Evolutionary conservation across 2,329 filamentous ascomycete genomes (phyloP), one percentile per base, ranked within the genome.

Genomic region (Rhexocercosporidium sp.): DNA sequence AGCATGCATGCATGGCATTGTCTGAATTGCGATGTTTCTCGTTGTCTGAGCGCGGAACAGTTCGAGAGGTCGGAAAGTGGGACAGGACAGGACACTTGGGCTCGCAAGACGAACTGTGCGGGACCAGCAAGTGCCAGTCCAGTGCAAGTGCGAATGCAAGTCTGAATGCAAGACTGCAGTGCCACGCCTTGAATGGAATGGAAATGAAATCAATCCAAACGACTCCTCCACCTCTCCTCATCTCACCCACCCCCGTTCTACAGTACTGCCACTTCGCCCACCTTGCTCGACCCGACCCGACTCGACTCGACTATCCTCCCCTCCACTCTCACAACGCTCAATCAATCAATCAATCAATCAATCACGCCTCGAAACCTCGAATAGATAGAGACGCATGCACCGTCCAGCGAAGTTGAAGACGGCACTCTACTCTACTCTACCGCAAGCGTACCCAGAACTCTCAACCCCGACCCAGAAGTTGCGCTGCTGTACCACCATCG

Each of bases 401-500:
- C 29, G 3, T 16, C 53, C 31, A 57, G 20, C 53, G 34, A 41
- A 11, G 11, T 18, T 34, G n/a, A 37, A 22, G 8, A 20, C 29
- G 3, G 20, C 11, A 39, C 34, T 11, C n/a, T 9, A 47, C 44
- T n/a, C 9, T 3, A 25, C 25, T 14, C 25, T 12, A 16, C 27
- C 25, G 22, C 20, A 20, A 14, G 31, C 8, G n/a, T 39, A 20
- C 20, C n/a, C 53, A 47, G n/a, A 20, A n/a, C 20, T 20, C 27
- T 47, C 18, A 22, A 44, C 27, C 41, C 44, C 41, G 37, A 57
- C 53, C 11, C 31, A 57, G 53, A 57, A 29, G 16, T 49, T n/a
- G n/a, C n/a, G 63, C 63, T 65, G 59, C 39, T 29, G 27, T 63
- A 54, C 49, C 12, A 63, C 61, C 22, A 56, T 39, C 41, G 29